Percentiles rank a stretch among this genome's conserved stretches.
These are phyloP conservation scores for Aspergillus heteromorphus DNA, from an alignment of 495 filamentous ascomycete species.

Conservation along the genomic window DNA sequence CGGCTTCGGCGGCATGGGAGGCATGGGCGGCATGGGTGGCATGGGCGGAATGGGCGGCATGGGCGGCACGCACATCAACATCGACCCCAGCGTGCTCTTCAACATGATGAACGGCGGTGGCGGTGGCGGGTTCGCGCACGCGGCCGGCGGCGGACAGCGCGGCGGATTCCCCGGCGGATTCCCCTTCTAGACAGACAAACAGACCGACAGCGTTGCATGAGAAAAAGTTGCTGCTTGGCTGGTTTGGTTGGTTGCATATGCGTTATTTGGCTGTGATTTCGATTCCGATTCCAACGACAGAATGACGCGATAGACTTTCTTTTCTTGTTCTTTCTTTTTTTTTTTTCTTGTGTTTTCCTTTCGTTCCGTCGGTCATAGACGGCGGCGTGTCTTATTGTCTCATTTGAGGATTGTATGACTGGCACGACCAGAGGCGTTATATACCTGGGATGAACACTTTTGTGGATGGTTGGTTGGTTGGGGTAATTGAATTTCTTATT, in stretches of 20 bases:
- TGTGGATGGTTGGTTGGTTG: background rate
- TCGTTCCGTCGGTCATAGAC: background rate
- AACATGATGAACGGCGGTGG: conserved; percentile 52
- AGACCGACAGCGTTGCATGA: too few relatives aligned
- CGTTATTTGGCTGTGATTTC: too few relatives aligned
- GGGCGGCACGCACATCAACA: conserved; percentile 46
- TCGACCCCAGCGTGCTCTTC: conserved; percentile 51
- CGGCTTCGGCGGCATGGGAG: conserved; percentile 52
- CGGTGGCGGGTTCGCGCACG: conserved; percentile 36
- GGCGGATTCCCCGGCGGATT: conserved; percentile 34
- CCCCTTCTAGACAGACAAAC: conserved; percentile 35
- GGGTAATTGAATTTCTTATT: background rate
- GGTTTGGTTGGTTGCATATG: too few relatives aligned
- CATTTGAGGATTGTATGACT: too few relatives aligned
- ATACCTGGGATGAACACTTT: background rate
- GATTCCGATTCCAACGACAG: background rate
- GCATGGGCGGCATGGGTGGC: conserved; percentile 43
- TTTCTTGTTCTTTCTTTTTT: background rate
- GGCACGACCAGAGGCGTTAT: too few relatives aligned
- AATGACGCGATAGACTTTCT: background rate
- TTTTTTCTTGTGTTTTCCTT: too few relatives aligned
- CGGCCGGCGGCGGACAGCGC: conserved; percentile 40
- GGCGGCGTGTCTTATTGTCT: background rate
- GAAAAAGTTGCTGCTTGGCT: background rate
- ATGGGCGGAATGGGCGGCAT: conserved; percentile 55